phyloP scores from a whole-genome alignment of 352 stramenopile species.

The Globisporangium splendens region DNA sequence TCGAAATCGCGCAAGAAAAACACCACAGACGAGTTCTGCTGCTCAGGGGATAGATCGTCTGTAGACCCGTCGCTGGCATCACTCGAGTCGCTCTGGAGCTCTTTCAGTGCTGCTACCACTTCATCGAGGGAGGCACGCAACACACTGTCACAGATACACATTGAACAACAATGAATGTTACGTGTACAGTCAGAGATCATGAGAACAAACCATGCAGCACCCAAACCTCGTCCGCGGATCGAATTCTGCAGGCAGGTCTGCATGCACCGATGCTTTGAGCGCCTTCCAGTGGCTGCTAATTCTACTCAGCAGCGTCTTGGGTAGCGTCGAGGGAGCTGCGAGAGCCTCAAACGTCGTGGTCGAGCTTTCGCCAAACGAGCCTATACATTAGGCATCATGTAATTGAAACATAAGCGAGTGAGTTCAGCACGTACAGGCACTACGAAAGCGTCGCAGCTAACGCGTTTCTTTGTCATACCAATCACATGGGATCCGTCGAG shows the following conservation, averaged over 20 bases:
- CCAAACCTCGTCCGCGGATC: conserved; percentile 23
- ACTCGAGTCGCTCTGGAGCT: conserved; percentile 11
- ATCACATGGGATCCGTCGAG: conserved; percentile 13
- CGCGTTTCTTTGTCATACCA: no score
- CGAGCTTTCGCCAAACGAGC: conserved; percentile 35
- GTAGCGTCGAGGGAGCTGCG: conserved; percentile 15
- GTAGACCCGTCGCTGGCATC: neutral
- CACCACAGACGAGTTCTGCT: conserved; percentile 21
- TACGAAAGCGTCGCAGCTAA: neutral
- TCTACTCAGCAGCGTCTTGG: conserved; percentile 21
- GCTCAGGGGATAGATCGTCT: conserved; percentile 1
- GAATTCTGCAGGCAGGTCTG: conserved; percentile 40
- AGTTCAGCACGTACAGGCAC: neutral
- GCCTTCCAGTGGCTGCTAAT: conserved; percentile 35
- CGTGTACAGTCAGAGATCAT: neutral
- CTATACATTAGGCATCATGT: neutral
- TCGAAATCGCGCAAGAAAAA: conserved; percentile 67
- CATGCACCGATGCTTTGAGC: conserved; percentile 39
- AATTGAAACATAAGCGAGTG: no score
- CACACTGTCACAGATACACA: neutral
- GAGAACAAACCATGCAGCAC: no score
- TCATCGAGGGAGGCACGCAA: conserved; percentile 5
- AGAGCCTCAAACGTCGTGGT: conserved; percentile 29
- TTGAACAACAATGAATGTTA: neutral
- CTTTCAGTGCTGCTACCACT: conserved; percentile 10